phyloP scores from a whole-genome alignment of 1,139 yeast genomes.

The Magnusiomyces suaveolens region DNA sequence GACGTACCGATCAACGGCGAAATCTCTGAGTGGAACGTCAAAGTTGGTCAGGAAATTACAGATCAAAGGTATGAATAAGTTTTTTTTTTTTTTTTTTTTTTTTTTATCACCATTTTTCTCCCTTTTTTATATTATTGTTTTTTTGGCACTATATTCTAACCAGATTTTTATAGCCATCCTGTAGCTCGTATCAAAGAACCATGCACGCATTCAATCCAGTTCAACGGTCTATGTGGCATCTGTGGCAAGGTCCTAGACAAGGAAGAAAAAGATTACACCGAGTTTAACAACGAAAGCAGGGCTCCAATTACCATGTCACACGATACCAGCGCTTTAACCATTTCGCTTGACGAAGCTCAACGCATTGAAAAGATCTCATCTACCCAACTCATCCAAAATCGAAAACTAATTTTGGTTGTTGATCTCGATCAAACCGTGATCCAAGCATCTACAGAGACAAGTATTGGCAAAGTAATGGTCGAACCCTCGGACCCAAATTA shows the following conservation, averaged over 20 bases:
- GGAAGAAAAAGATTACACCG: conserved; percentile 58
- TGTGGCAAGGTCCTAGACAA: conserved; percentile 76
- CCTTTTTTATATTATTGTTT: not conserved
- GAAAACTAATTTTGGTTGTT: conserved; percentile 78
- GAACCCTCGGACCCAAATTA: conserved; percentile 81
- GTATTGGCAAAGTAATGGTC: conserved; percentile 91
- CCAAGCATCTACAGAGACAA: conserved; percentile 96
- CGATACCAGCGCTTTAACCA: conserved; percentile 76
- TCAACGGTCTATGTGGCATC: conserved; percentile 88
- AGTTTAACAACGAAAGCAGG: conserved; percentile 60
- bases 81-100: too few species aligned
- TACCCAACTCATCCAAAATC: conserved; percentile 48
- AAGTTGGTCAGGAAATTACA: conserved; percentile 52
- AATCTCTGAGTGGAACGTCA: conserved; percentile 42
- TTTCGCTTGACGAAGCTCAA: conserved; percentile 78
- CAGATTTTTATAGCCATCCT: conserved; percentile 7
- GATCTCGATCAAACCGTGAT: conserved; percentile 96
- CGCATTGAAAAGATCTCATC: conserved; percentile 66
- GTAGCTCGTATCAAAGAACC: conserved; percentile 62
- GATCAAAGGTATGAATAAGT: conserved; percentile 35
- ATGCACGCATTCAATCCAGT: conserved; percentile 90
- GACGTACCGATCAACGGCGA: conserved; percentile 80
- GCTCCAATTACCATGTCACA: conserved; percentile 88
- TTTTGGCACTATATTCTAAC: not conserved
- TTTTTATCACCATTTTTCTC: too few species aligned